Base-by-base conservation (phyloP, 2,329 filamentous ascomycete genomes). In the Exserohilum turcica region DNA sequence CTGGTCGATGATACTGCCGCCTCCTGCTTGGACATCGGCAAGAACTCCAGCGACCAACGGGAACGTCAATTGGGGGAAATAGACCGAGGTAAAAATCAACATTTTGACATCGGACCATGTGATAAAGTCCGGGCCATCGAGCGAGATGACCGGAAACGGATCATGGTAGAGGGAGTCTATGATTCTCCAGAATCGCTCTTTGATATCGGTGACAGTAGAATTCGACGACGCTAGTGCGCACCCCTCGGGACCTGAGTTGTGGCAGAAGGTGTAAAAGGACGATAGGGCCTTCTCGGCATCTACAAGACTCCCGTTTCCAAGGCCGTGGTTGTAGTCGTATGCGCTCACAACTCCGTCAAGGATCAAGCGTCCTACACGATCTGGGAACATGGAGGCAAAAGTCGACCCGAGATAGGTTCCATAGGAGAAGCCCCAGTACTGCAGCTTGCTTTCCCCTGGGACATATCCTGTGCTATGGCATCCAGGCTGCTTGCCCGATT, bases 401-500 rank as follows among this genome's bases (percentile, higher is more conserved):
- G 72, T 76, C 0, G 61, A 57, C 1, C 74, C 74, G 5, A 76
- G 68, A 27, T 77, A 72, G 0, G 79, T 78, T 1, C 81, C 81
- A 45, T 82, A 82, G 6, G 75, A 78, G 49, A 80, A 74, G 3
- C 80, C 80, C 65, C 71, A 76, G 59, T 78, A 80, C 18, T 78
- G 71, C 12, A 82, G 56, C 43, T 71, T 70, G 12, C 62, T 55
- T 15, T 50, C 54, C 43, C 54, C 66, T 0, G 56, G 51, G 15
- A 36, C 55, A 12, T 61, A 60, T 5, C 24, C 33, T 12, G 44
- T 15, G 0, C 32, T n/a, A 12, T 43, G 16, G 21, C n/a, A 18
- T 10, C 29, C 27, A 21, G n/a, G 7, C n/a, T 28, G 35, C 27
- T 40, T 40, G 10, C 43, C 29, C 3, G 40, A 13, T 27, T 37